Percentiles rank a stretch among this genome's conserved stretches.
Evolutionary conservation across 306 rosid species (phyloP).

Genomic region (Leucaena leucocephala): DNA sequence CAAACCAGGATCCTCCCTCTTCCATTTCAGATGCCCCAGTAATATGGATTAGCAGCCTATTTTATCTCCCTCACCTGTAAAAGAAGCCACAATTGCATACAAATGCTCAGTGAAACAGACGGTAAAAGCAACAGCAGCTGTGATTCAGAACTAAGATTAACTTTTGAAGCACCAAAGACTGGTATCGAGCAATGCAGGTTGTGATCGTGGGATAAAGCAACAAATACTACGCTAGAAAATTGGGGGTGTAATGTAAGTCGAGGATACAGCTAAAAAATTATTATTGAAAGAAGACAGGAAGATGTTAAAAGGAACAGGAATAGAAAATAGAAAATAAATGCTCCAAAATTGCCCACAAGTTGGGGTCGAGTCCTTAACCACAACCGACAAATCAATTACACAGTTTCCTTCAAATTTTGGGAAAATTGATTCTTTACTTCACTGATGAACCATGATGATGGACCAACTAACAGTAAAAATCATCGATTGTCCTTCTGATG

Average conservation of each 20-base stretch:
- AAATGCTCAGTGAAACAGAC: conserved; percentile 22
- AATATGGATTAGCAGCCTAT: conserved; percentile 23
- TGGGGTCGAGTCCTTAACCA: conserved; percentile 12
- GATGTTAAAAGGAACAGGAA: background rate
- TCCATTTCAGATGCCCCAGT: conserved; percentile 37
- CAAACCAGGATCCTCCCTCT: conserved; percentile 74
- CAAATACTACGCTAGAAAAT: conserved; percentile 25
- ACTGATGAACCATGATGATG: conserved; percentile 29
- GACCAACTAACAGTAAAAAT: conserved; percentile 38
- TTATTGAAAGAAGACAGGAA: background rate
- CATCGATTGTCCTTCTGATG: conserved; percentile 18
- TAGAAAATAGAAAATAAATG: conserved; percentile 12
- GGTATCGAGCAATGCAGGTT: conserved; percentile 26
- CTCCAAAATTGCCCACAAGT: conserved; percentile 10
- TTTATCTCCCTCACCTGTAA: conserved; percentile 55
- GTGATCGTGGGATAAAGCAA: conserved; percentile 30
- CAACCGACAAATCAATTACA: conserved; percentile 42
- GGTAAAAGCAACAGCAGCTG: conserved; percentile 14
- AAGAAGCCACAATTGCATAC: conserved; percentile 37
- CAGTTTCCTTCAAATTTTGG: conserved; percentile 35
- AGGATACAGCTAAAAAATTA: background rate
- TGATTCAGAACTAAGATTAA: conserved; percentile 12
- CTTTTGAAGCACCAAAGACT: background rate
- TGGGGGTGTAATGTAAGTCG: conserved; percentile 24
- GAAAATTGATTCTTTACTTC: conserved; percentile 36